phyloP scores from a whole-genome alignment of 371 early-diverging fungal species.

The Mortierella sp. region DNA sequence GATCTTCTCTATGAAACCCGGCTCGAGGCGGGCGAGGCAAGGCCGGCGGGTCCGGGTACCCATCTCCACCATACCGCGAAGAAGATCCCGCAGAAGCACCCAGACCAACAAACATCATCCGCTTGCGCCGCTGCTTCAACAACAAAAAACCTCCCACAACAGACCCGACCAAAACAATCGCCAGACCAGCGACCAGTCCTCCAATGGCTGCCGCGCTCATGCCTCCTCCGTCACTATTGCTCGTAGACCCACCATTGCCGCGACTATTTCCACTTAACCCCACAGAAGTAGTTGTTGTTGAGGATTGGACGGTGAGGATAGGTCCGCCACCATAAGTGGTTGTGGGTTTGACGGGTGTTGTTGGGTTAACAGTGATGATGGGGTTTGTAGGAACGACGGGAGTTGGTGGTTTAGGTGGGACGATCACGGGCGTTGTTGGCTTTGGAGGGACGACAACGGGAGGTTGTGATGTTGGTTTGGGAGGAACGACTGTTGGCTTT shows the following conservation, averaged over 20 bases:
- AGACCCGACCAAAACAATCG: slow-evolving; percentile 31
- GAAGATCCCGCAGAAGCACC: slow-evolving; percentile 5
- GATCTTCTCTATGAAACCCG: slow-evolving; percentile 8
- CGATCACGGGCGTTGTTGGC: neutral
- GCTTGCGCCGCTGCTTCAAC: slow-evolving; percentile 44
- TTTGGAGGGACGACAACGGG: neutral
- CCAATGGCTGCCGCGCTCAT: slow-evolving; percentile 41
- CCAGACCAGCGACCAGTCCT: slow-evolving; percentile 24
- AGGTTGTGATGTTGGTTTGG: neutral
- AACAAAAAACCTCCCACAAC: slow-evolving; percentile 47
- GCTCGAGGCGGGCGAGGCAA: slow-evolving; percentile 16
- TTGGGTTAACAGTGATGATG: neutral
- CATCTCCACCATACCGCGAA: slow-evolving; percentile 7
- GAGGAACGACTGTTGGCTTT: neutral
- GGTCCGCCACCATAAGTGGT: neutral
- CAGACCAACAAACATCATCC: slow-evolving; percentile 33
- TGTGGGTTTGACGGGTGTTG: neutral
- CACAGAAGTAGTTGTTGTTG: neutral
- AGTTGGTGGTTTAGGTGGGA: neutral
- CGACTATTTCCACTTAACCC: neutral
- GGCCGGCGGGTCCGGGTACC: slow-evolving; percentile 24
- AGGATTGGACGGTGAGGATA: neutral
- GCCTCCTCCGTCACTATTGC: neutral
- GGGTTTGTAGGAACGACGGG: neutral
- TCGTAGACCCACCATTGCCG: neutral